Percentiles rank a stretch among this genome's conserved stretches.
phyloP scores from a whole-genome alignment of 495 filamentous ascomycete genomes.

The Tuber microsphaerosporum region DNA sequence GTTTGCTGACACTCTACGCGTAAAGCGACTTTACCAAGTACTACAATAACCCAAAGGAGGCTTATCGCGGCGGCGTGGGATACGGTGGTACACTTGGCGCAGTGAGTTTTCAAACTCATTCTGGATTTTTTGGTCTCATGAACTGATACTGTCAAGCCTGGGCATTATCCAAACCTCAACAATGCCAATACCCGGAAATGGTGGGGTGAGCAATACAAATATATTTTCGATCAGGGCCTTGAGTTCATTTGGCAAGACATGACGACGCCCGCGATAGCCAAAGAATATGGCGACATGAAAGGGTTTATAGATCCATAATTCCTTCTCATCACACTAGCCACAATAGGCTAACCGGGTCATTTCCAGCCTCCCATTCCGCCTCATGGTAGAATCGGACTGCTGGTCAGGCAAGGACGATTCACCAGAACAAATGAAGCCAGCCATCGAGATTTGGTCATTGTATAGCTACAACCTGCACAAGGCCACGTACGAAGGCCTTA shows the following conservation, averaged over 20 bases:
- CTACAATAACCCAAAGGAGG: slow-evolving; percentile 25
- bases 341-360: neutral
- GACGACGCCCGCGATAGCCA: slow-evolving; percentile 32
- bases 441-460: slow-evolving; percentile 36
- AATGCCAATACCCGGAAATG: slow-evolving; percentile 16
- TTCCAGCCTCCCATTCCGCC: slow-evolving; percentile 14
- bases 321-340: neutral
- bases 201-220: slow-evolving; percentile 33
- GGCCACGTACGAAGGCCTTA: slow-evolving; percentile 32
- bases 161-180: slow-evolving; percentile 36
- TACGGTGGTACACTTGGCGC: slow-evolving; percentile 26
- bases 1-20: slow-evolving; percentile 7
- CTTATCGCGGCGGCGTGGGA: slow-evolving; percentile 34
- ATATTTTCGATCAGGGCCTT: slow-evolving; percentile 34
- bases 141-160: slow-evolving; percentile 14
- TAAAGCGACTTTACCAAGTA: slow-evolving; percentile 46
- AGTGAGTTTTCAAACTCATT: neutral
- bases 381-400: slow-evolving; percentile 13
- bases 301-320: neutral
- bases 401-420: slow-evolving; percentile 7
- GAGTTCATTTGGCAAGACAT: slow-evolving; percentile 43
- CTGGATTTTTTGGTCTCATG: neutral
- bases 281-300: slow-evolving; percentile 36
- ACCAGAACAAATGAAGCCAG: slow-evolving; percentile 9
- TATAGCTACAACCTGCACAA: slow-evolving; percentile 41